Evolutionary conservation across 1,139 yeast species (phyloP).

Genomic region (Sugiyamaella neomexicana): DNA sequence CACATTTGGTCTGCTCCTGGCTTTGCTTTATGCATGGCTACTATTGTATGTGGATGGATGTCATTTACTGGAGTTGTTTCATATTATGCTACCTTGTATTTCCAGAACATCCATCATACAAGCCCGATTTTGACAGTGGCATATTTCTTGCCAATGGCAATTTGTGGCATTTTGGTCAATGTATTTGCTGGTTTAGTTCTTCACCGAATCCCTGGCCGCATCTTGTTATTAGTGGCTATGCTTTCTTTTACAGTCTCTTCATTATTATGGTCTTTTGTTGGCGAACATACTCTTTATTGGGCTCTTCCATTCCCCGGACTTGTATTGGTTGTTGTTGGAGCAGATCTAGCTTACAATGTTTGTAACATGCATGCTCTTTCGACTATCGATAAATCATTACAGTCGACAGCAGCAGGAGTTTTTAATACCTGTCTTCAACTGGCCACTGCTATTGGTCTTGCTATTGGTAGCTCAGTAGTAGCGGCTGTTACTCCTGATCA

Average conservation of each 20-base stretch:
- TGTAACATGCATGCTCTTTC: constrained; percentile 46
- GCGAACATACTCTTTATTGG: constrained; percentile 43
- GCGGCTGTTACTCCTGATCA: constrained; percentile 38
- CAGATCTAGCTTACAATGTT: constrained; percentile 48
- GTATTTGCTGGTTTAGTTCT: constrained; percentile 47
- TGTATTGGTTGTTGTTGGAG: constrained; percentile 46
- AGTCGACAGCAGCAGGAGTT: constrained; percentile 49
- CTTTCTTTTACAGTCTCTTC: constrained; percentile 40
- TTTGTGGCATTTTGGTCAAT: constrained; percentile 44
- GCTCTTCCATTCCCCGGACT: constrained; percentile 48
- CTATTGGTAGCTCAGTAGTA: constrained; percentile 43
- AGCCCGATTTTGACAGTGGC: constrained; percentile 46
- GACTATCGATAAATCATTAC: constrained; percentile 43
- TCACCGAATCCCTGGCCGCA: constrained; percentile 45
- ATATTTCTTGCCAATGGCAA: constrained; percentile 43
- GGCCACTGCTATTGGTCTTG: constrained; percentile 45
- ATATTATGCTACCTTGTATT: constrained; percentile 45
- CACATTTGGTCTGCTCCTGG: constrained; percentile 43
- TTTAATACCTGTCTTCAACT: constrained; percentile 47
- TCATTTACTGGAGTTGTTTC: constrained; percentile 43
- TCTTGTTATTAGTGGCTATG: constrained; percentile 42
- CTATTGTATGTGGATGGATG: constrained; percentile 44
- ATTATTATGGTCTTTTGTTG: constrained; percentile 46
- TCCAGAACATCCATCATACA: constrained; percentile 43
- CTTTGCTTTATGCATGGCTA: constrained; percentile 43